These are phyloP conservation scores for Candida sphagnicola DNA, from an alignment of 805 yeast genomes.

Conservation along the genomic window DNA sequence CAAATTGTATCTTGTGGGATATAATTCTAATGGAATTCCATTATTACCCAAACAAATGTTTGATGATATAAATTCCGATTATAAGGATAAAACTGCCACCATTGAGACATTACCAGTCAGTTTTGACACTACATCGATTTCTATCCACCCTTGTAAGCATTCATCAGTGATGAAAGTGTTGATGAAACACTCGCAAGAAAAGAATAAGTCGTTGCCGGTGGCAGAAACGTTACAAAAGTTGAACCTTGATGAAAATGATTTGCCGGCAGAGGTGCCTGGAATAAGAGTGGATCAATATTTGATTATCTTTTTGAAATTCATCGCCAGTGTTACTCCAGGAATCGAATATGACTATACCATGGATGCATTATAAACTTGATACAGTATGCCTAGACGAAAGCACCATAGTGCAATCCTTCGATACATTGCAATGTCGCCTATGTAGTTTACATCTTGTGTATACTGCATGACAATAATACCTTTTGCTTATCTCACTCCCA, in stretches of 20 bases:
- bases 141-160: slow-evolving; percentile 95
- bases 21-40: slow-evolving; percentile 78
- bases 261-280: slow-evolving; percentile 14
- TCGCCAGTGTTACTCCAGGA: slow-evolving; percentile 96
- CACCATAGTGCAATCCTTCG: too few species aligned
- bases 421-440: too few species aligned
- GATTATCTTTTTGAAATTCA: slow-evolving; percentile 85
- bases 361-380: slow-evolving; percentile 85
- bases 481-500: too few species aligned
- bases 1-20: slow-evolving; percentile 88
- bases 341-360: slow-evolving; percentile 98
- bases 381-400: too few species aligned
- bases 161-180: slow-evolving; percentile 91
- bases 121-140: slow-evolving; percentile 69
- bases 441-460: too few species aligned
- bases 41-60: slow-evolving; percentile 87
- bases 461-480: too few species aligned
- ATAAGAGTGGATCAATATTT: slow-evolving; percentile 89
- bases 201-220: slow-evolving; percentile 23
- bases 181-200: slow-evolving; percentile 65
- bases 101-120: slow-evolving; percentile 89
- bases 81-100: slow-evolving; percentile 93
- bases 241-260: slow-evolving; percentile 39
- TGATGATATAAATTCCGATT: slow-evolving; percentile 89
- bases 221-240: slow-evolving; percentile 43